Percentiles rank a stretch among this genome's conserved stretches.
Conservation (phyloP, 305 asterid genomes). For the Withania somnifera region DNA sequence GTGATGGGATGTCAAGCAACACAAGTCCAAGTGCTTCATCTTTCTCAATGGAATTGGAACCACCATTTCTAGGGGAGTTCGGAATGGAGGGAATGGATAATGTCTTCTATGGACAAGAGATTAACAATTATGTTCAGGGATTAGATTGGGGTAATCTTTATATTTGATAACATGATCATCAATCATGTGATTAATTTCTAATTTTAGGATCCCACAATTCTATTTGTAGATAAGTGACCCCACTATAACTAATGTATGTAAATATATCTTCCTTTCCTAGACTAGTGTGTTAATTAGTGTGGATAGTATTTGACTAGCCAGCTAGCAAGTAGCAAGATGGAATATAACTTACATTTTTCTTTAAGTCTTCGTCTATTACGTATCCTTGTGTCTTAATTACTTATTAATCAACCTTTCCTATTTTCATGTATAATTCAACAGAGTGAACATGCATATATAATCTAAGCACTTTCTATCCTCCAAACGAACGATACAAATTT, state of each 20-base stretch:
- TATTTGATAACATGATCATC: neutral
- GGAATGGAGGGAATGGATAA: slow-evolving; percentile 49
- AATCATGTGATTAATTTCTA: slow-evolving; percentile 3
- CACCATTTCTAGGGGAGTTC: slow-evolving; percentile 49
- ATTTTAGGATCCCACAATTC: neutral
- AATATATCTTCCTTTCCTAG: neutral
- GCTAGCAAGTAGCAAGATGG: neutral
- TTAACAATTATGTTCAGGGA: slow-evolving; percentile 19
- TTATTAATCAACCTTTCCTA: neutral
- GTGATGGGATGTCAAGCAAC: slow-evolving; percentile 35
- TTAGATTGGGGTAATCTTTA: slow-evolving; percentile 32
- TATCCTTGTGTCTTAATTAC: neutral
- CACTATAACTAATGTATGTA: neutral
- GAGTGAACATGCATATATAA: too few relatives aligned
- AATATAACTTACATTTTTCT: neutral
- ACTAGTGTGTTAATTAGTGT: neutral
- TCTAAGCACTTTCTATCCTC: too few relatives aligned
- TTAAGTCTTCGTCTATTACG: neutral
- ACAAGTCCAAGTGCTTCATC: slow-evolving; percentile 47
- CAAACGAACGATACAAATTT: neutral
- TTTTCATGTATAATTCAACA: neutral
- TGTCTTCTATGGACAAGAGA: slow-evolving; percentile 26
- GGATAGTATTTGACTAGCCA: neutral
- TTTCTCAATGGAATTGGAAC: slow-evolving; percentile 39
- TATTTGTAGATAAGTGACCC: slow-evolving; percentile 4